Percentiles rank a stretch among this genome's conserved stretches.
Evolutionary conservation across 306 rosid genomes (phyloP).

Genomic region (Rubus parviflorus): DNA sequence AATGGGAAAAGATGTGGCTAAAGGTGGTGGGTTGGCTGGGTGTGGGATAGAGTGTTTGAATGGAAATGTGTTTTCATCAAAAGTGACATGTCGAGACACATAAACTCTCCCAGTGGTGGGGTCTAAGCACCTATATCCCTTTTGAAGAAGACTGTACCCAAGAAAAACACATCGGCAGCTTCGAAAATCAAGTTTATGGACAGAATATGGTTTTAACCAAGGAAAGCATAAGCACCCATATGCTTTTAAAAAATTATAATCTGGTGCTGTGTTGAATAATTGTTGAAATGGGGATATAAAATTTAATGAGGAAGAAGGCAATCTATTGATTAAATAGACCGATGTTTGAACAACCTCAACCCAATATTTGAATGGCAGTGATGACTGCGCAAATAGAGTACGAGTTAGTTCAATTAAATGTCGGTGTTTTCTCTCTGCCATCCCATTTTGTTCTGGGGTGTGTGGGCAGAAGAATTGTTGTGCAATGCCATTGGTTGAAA

Average conservation of each 20-base stretch:
- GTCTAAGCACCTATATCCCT: not conserved
- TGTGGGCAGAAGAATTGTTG: not conserved
- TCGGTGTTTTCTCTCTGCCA: not conserved
- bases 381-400: not conserved
- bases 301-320: not conserved
- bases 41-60: not conserved
- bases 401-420: not conserved
- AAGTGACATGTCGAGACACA: not conserved
- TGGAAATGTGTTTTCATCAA: not conserved
- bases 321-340: not conserved
- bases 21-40: no score
- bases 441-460: not conserved
- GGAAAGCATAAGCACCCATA: not conserved
- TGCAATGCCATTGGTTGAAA: not conserved
- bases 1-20: no score
- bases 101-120: not conserved
- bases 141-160: not conserved
- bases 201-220: not conserved
- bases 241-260: not conserved
- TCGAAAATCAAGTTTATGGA: not conserved
- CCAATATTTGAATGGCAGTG: not conserved
- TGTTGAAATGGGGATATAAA: not conserved
- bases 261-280: not conserved
- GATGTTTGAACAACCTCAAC: not conserved
- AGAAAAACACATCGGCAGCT: not conserved